A percentile compares a stretch with the other conserved stretches of the same genome.
Conservation (phyloP, 2,329 filamentous ascomycete species). For the Elsinoe arachidis region DNA sequence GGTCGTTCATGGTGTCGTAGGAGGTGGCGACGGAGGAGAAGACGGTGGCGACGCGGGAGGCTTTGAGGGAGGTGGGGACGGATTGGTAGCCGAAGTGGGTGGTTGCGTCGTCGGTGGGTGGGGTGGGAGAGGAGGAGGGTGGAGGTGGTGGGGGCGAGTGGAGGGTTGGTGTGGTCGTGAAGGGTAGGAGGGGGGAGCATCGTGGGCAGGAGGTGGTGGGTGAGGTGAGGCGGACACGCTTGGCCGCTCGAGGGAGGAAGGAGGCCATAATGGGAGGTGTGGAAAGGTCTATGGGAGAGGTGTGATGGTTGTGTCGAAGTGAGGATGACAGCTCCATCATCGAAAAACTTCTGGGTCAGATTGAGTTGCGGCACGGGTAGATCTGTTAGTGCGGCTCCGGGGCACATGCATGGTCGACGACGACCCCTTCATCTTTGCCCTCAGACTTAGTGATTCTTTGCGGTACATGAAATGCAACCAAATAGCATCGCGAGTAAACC, state of each 20-base stretch:
- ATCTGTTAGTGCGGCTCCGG: not conserved
- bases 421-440: too few relatives aligned
- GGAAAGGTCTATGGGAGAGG: not conserved
- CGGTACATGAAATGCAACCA: too few relatives aligned
- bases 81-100: constrained; percentile 92
- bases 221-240: constrained; percentile 23
- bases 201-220: not conserved
- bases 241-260: constrained; percentile 23
- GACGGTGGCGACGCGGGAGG: constrained; percentile 67
- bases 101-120: constrained; percentile 43
- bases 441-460: too few relatives aligned
- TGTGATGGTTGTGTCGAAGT: not conserved
- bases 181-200: not conserved
- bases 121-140: not conserved
- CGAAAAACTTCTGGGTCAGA: not conserved
- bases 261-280: constrained; percentile 18
- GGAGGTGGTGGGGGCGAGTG: not conserved
- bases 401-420: not conserved
- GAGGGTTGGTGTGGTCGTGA: not conserved
- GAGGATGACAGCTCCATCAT: not conserved
- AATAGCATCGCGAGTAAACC: too few relatives aligned
- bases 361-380: constrained; percentile 7
- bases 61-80: constrained; percentile 71
- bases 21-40: constrained; percentile 92
- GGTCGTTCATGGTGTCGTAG: constrained; percentile 98